Percentiles rank a stretch among this genome's conserved stretches.
phyloP scores from a whole-genome alignment of 768 basidiomycete genomes.

The Neoboletus subvelutipes region DNA sequence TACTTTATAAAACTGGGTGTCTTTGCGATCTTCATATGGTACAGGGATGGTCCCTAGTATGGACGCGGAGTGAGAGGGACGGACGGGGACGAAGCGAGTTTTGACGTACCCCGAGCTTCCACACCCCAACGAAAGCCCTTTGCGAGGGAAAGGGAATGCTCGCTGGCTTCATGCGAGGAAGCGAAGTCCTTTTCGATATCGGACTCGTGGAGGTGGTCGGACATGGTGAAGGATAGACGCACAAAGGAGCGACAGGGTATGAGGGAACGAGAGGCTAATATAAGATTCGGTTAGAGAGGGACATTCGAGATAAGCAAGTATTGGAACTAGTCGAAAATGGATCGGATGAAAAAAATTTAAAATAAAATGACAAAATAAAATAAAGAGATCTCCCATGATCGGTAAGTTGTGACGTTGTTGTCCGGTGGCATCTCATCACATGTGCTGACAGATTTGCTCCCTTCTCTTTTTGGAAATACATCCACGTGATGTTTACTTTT shows the following conservation, averaged over 20 bases:
- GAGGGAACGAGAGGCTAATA: conserved; percentile 11
- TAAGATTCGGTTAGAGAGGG: not conserved
- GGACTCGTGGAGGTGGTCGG: conserved; percentile 18
- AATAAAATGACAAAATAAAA: not conserved
- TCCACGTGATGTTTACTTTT: conserved; percentile 17
- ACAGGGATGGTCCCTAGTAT: conserved; percentile 57
- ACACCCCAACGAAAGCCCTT: conserved; percentile 33
- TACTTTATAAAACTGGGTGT: conserved; percentile 60
- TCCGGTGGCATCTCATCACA: conserved; percentile 2
- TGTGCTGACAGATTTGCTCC: not conserved
- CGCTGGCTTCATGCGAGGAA: conserved; percentile 11
- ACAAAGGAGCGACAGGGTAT: conserved; percentile 6
- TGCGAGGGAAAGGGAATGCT: conserved; percentile 1
- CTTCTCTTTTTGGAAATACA: not conserved
- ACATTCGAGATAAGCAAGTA: conserved; percentile 5
- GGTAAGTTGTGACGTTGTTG: conserved; percentile 3
- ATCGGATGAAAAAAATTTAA: not conserved
- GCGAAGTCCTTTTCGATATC: conserved; percentile 32
- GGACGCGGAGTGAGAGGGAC: not conserved
- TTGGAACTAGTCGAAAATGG: not conserved
- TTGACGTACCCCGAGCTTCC: conserved; percentile 28
- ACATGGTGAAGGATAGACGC: conserved; percentile 20
- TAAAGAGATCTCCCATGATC: not conserved
- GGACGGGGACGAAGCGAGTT: accelerated
- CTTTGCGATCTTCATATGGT: conserved; percentile 46